These are phyloP conservation scores for Dysphania ambrosioides DNA, from an alignment of 148 eudicot genomes.

Conservation along the genomic window DNA sequence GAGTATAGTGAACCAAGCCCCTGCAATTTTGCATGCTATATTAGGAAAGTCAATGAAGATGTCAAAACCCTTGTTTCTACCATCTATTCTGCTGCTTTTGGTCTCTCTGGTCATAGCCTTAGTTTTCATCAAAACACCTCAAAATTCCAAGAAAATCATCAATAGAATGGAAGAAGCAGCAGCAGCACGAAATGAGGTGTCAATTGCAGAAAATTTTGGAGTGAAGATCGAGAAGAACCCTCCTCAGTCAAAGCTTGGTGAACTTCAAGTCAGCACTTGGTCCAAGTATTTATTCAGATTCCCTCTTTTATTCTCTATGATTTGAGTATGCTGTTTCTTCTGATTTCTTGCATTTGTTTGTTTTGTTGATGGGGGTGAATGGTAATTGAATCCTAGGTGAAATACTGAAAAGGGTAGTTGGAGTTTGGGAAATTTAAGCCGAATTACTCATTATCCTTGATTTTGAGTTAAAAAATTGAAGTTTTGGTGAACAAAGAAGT, in stretches of 20 bases:
- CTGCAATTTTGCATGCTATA: neutral
- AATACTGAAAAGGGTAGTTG: too few relatives aligned
- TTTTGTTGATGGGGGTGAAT: neutral
- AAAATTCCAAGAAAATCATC: slow-evolving; percentile 14
- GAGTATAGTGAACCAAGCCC: neutral
- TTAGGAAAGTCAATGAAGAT: neutral
- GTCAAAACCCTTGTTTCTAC: slow-evolving; percentile 17
- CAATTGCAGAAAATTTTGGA: slow-evolving; percentile 13
- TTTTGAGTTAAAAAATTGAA: neutral
- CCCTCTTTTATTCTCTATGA: neutral
- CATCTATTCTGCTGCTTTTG: neutral
- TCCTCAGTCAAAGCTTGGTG: slow-evolving; percentile 32
- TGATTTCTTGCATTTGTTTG: neutral
- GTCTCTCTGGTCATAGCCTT: slow-evolving; percentile 18
- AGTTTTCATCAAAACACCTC: slow-evolving; percentile 11
- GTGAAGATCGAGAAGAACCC: slow-evolving; percentile 30
- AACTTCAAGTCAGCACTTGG: slow-evolving; percentile 32
- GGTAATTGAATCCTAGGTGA: too few relatives aligned
- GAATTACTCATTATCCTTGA: too few relatives aligned
- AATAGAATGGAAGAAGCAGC: neutral
- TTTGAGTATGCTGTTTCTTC: too few relatives aligned
- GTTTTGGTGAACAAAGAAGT: neutral
- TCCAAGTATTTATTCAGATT: slow-evolving; percentile 13
- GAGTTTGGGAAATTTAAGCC: too few relatives aligned
- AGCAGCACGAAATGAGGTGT: neutral